Evolutionary conservation across 1,139 yeast species (phyloP), one percentile per base, ranked within the genome.

Genomic region (Suhomyces coccinellae): DNA sequence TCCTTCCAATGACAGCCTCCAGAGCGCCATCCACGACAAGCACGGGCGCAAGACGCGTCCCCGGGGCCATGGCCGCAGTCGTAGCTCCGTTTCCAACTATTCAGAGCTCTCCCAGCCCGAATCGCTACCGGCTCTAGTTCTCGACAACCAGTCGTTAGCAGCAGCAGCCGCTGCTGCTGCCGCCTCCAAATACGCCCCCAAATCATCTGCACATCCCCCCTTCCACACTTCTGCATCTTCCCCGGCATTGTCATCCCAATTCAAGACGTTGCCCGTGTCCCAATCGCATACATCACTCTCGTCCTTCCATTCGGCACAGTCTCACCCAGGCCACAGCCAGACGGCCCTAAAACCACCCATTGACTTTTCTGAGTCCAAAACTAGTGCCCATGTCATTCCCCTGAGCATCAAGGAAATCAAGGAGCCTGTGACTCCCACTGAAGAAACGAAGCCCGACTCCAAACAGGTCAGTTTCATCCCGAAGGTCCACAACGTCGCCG

Each of bases 401-500:
- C 34, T 27, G 22, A 40, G 39, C 28, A 40, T 40, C 13, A 28
- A 35, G 15, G 43, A 40, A 22, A 15, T 8, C 6, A 32, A 16
- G 14, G 36, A 36, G n/a, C 13, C 28, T 1, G 12, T 22, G 5
- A 16, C 29, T 7, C 40, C 41, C 3, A 26, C 32, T 12, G 42
- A 35, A 16, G 40, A 24, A 5, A 28, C 37, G 11, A 45, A 38
- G 9, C 30, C 17, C 7, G 55, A 57, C 32, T 50, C 56, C 6
- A 61, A 58, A 39, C 56, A 43, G 41, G 62, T 56, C 12, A 44
- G 47, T 26, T 60, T 59, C 22, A 28, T 10, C 20, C 24, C 26
- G 10, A 12, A 37, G 24, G 33, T 12, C 24, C 44, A 29, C 24
- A 22, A 13, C 14, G 11, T 12, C 28, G 8, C n/a, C 9, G 28